phyloP scores from a whole-genome alignment of 768 basidiomycete species.

The Amanita subjunquillea region DNA sequence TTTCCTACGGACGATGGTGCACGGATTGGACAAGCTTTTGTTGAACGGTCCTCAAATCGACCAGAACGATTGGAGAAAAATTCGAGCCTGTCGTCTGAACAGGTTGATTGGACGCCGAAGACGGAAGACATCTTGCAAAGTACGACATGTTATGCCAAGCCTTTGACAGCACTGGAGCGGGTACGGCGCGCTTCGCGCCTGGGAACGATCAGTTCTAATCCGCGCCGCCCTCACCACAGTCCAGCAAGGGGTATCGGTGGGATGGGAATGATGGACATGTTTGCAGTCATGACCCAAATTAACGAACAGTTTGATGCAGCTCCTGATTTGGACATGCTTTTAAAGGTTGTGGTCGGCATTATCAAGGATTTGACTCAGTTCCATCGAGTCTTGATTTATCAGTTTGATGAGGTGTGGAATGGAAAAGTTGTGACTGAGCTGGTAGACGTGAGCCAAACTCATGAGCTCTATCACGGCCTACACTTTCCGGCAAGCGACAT shows the following conservation, averaged over 20 bases:
- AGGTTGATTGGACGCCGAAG: conserved; percentile 29
- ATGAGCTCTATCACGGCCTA: conserved; percentile 62
- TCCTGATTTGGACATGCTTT: conserved; percentile 52
- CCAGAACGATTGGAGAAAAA: background rate
- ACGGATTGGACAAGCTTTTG: background rate
- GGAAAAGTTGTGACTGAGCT: conserved; percentile 73
- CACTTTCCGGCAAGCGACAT: conserved; percentile 67
- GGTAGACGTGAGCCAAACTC: conserved; percentile 66
- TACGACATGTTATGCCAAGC: conserved; percentile 58
- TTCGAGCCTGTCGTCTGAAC: too few species aligned
- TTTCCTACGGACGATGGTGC: background rate
- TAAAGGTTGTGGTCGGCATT: conserved; percentile 62
- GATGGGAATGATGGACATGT: conserved; percentile 69
- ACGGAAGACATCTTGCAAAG: conserved; percentile 58
- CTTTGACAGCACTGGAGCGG: conserved; percentile 61
- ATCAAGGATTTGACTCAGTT: conserved; percentile 76
- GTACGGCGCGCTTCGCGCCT: conserved; percentile 36
- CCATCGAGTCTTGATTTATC: conserved; percentile 74
- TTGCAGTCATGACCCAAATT: conserved; percentile 68
- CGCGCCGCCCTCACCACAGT: conserved; percentile 11
- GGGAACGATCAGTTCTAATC: conserved; percentile 2
- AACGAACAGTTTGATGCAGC: conserved; percentile 70
- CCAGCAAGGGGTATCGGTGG: conserved; percentile 13
- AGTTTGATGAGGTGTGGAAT: conserved; percentile 75
- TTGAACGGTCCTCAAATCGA: background rate